Evolutionary conservation across 1,284 basidiomycete species (phyloP), one percentile per base, ranked within the genome.

Genomic region (Marasmius oreades): DNA sequence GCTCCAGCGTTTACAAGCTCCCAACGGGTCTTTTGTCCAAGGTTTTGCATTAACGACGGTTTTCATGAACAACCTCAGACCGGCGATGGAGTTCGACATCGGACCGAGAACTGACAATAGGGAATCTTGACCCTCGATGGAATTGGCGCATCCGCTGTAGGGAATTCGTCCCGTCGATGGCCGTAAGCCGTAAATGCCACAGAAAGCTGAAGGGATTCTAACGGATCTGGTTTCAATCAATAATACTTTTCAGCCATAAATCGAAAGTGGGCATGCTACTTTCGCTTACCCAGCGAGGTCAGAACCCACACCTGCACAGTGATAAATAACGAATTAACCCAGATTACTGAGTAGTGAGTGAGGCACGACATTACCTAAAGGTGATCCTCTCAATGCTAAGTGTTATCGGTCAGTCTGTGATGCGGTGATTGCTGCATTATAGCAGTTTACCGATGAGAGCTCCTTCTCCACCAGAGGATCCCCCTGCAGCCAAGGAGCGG

Each of bases 31-130:
- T 59, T 70, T 72, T 6, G 74, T 64, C 92, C 92, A 93, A 0
- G 88, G 88, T 61, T 82, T 76, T 4, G 73, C 66, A 51, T 76
- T 76, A 14, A 86, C 67, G n/a, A 90, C 77, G 0, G 82, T 78
- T 64, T 85, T 80, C 64, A 82, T 81, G 71, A 92, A 92, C 0
- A 76, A 67, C 64, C 84, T 84, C 51, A 92, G 66, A 3, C 83
- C 86, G 16, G 73, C 78, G 34, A 93, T 63, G 5, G 79, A 81
- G 37, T 77, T 75, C 2, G 83, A 76, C 67, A 93, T 77, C 1
- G 92, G 91, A 0, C 91, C 92, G 5, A 91, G 74, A 51, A 91
- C 88, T 7, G 88, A 90, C 1, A 77, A 74, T 39, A 92, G 73
- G 3, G 87, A 84, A 64, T 92, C 88, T 67, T 88, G 85, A 7